Base-by-base conservation (phyloP, 1,284 basidiomycete genomes). In the Moesziomyces sp. region DNA sequence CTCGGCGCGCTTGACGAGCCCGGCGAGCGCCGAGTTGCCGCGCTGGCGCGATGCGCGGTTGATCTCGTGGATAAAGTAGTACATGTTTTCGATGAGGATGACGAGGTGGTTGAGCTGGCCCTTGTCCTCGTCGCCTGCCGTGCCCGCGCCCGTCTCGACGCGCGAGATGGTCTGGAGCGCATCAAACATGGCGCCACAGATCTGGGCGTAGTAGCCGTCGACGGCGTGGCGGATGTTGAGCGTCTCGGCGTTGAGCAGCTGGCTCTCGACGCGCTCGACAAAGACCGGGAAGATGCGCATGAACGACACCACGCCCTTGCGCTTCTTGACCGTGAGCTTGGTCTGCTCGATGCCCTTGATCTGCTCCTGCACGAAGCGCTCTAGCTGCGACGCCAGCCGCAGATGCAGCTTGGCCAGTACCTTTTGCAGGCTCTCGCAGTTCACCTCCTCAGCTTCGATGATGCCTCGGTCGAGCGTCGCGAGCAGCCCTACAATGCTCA, bases 81-180 rank as follows among this genome's bases (percentile, higher is more conserved):
- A 92, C 93, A 96, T 95, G 82, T 99, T 99, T 85, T 97, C 96
- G 65, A 98, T 93, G 73, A 99, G 88, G 78, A 97, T 91, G 74
- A 98, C 93, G 81, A 97, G 93, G 79, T 95, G 97, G 84, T 98
- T 97, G 56, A 98, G 87, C 82, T 96, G 93, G 0, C 94, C 94
- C 85, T 99, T 99, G 85, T 96, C 96, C 26, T 84, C 82, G 56
- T 81, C 83, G 3, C 46, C 23, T 81, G 84, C 74, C 92, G 80
- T 10, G 78, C 79, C 30, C 84, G 84, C 69, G 10, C 71, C 80
- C 0, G 91, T 91, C 60, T 93, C 91, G 86, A 94, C 86, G 84
- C 94, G 96, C 11, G 94, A 94, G 19, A 97, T 93, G 67, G 97
- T 93, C 85, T 95, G 94, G 56, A 99, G 85, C 18, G 90, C 91